Conservation (phyloP, 2,329 filamentous ascomycete genomes). For the Pseudocercospora pini-densiflorae region DNA sequence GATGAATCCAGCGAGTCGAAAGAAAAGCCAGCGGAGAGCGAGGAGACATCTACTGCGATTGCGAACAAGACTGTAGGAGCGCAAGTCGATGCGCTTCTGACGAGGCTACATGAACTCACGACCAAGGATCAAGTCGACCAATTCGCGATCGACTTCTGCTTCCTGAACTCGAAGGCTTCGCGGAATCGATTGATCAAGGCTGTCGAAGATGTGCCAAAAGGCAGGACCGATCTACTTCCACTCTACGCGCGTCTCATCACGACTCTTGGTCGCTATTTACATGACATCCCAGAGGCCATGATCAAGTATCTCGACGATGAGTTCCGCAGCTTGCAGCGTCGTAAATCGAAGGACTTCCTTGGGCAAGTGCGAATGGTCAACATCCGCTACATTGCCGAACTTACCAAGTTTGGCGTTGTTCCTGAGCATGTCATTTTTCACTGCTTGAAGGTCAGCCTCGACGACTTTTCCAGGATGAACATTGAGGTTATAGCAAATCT, state of each 20-base stretch:
- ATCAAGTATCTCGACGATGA: slow-evolving; percentile 94
- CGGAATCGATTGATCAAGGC: slow-evolving; percentile 92
- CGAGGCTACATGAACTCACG: slow-evolving; percentile 86
- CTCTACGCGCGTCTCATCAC: slow-evolving; percentile 92
- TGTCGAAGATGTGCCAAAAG: slow-evolving; percentile 92
- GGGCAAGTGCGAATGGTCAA: slow-evolving; percentile 93
- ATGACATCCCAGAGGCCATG: slow-evolving; percentile 88
- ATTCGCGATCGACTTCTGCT: slow-evolving; percentile 94
- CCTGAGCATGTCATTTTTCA: slow-evolving; percentile 99
- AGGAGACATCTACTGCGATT: slow-evolving; percentile 91
- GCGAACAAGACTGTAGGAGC: slow-evolving; percentile 97
- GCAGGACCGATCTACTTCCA: slow-evolving; percentile 86
- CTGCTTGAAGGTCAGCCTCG: slow-evolving; percentile 94
- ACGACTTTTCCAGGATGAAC: slow-evolving; percentile 98
- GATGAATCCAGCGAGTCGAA: slow-evolving; percentile 57
- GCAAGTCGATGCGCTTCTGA: slow-evolving; percentile 88
- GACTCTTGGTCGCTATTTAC: slow-evolving; percentile 90
- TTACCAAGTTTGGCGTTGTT: slow-evolving; percentile 98
- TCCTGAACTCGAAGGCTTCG: slow-evolving; percentile 97
- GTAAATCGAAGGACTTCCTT: slow-evolving; percentile 97
- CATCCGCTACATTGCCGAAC: slow-evolving; percentile 94
- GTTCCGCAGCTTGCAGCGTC: slow-evolving; percentile 92
- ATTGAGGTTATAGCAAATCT: slow-evolving; percentile 98
- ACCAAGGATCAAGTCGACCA: slow-evolving; percentile 92
- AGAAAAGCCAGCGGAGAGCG: slow-evolving; percentile 61